Base-by-base conservation (phyloP, 257 asterid genomes). In the Thymus mandschuricus region DNA sequence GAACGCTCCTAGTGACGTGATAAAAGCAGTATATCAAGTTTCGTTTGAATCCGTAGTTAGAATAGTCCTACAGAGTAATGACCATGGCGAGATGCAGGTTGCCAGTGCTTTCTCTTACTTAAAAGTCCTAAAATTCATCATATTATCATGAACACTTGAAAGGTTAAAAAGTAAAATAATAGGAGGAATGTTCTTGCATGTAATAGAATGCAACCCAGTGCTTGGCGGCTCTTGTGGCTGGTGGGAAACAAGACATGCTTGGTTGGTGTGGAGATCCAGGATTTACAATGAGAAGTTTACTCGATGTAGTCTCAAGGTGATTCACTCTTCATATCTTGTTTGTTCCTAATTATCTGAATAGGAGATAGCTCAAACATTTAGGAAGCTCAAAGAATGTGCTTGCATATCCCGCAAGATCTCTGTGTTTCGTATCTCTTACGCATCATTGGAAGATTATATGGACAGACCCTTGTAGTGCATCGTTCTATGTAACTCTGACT, bases 51-150 rank as follows among this genome's bases (percentile, higher is more conserved):
- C 96, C 64, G 81, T 84, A 66, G 84, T 92, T 15, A 84, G 85
- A 66, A 82, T 89, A 79, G 82, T 92, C 79, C 98, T 91, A 68
- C 96, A 81, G 73, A 91, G 93, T 81, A 84, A 83, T 44, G 99
- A 94, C 79, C 95, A 91, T 70, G 81, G 98, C 50, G 98, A 91
- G 79, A 83, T 91, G 92, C 99, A 94, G 99, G 99, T 91, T 68
- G 52, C 65, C 73, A 66, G 68, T 46, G 27, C 46, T 63, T 66
- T 45, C 49, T 48, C 48, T 67, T 34, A 27, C 69, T 72, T 60
- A 64, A 55, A 51, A 40, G 56, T 70, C 70, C 33, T 48, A 38
- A 43, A 48, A 38, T 50, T 38, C 15, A 35, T 46, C 58, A 44
- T 71, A 52, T 77, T 64, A 49, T 60, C 28, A 60, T 64, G 67